Conservation (phyloP, 1,284 basidiomycete species). For the Trichosporon inkin region DNA sequence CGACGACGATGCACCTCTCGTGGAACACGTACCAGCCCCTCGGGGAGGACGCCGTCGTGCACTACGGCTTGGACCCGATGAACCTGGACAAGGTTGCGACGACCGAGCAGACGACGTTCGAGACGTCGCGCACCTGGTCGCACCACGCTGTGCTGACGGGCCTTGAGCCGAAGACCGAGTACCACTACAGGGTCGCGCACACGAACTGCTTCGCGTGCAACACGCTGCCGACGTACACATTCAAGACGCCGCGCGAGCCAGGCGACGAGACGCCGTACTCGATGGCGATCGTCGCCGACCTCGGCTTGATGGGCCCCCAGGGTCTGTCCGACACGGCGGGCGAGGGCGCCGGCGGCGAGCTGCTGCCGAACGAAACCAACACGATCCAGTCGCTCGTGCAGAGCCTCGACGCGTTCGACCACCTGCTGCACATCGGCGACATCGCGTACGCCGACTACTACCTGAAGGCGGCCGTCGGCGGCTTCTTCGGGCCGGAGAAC, state of each 20-base stretch:
- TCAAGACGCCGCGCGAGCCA: slow-evolving; percentile 25
- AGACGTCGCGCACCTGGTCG: slow-evolving; percentile 24
- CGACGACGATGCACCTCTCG: slow-evolving; percentile 24
- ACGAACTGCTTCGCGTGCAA: slow-evolving; percentile 28
- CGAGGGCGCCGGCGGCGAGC: slow-evolving; percentile 20
- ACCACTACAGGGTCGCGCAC: slow-evolving; percentile 33
- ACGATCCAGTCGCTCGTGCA: slow-evolving; percentile 33
- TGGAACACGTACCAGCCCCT: slow-evolving; percentile 32
- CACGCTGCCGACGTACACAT: slow-evolving; percentile 30
- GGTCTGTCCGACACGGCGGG: slow-evolving; percentile 32
- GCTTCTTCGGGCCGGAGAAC: slow-evolving; percentile 26
- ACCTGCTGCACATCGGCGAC: slow-evolving; percentile 30
- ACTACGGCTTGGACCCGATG: slow-evolving; percentile 26
- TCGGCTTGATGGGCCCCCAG: slow-evolving; percentile 39
- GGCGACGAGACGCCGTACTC: slow-evolving; percentile 24
- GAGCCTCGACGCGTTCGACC: slow-evolving; percentile 32
- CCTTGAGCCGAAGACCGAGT: slow-evolving; percentile 28
- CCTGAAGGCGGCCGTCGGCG: slow-evolving; percentile 27
- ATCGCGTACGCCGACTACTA: slow-evolving; percentile 38
- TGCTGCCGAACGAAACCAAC: slow-evolving; percentile 34
- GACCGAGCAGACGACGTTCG: slow-evolving; percentile 24
- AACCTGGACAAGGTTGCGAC: slow-evolving; percentile 19
- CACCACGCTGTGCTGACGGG: slow-evolving; percentile 26
- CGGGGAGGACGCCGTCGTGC: slow-evolving; percentile 21
- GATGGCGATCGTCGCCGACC: slow-evolving; percentile 31